These are phyloP conservation scores for Neonectria magnoliae DNA, from an alignment of 2,329 filamentous ascomycete genomes.

Conservation along the genomic window DNA sequence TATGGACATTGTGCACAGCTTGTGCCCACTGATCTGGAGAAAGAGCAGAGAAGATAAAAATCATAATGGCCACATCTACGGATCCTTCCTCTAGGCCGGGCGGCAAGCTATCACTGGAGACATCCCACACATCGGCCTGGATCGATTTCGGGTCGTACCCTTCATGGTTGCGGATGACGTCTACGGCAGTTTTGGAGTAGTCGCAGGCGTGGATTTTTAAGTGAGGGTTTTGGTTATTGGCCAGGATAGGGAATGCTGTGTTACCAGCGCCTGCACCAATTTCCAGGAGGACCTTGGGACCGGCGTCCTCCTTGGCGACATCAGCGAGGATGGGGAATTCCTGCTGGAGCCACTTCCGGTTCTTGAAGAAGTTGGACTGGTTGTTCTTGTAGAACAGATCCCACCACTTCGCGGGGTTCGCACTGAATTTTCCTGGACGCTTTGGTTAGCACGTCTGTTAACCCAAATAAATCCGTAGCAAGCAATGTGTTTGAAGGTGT, in stretches of 20 bases:
- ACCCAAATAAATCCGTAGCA: slow-evolving; percentile 28
- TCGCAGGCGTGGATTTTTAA: slow-evolving; percentile 93
- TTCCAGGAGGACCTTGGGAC: slow-evolving; percentile 79
- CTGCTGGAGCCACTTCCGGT: slow-evolving; percentile 95
- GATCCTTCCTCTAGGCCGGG: slow-evolving; percentile 79
- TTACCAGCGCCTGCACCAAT: slow-evolving; percentile 97
- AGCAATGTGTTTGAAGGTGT: slow-evolving; percentile 27
- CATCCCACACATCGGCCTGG: slow-evolving; percentile 95
- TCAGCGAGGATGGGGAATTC: slow-evolving; percentile 91
- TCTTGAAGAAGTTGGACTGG: slow-evolving; percentile 97
- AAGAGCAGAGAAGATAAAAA: slow-evolving; percentile 97
- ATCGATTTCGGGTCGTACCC: slow-evolving; percentile 78
- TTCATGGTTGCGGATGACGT: slow-evolving; percentile 86
- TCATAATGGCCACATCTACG: slow-evolving; percentile 91
- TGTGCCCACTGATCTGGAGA: slow-evolving; percentile 85
- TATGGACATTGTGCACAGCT: slow-evolving; percentile 83
- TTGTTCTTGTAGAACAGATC: slow-evolving; percentile 99
- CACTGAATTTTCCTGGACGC: slow-evolving; percentile 79
- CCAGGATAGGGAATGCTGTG: slow-evolving; percentile 90
- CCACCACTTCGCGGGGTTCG: slow-evolving; percentile 95
- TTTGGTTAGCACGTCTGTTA: slow-evolving; percentile 51
- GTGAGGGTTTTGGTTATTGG: slow-evolving; percentile 82
- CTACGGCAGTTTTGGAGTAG: slow-evolving; percentile 93
- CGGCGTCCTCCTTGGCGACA: slow-evolving; percentile 76
- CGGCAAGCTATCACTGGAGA: slow-evolving; percentile 76